Evolutionary conservation across 345 rosid genomes (phyloP), one percentile per base, ranked within the genome.

Genomic region (Gossypium thurberi): DNA sequence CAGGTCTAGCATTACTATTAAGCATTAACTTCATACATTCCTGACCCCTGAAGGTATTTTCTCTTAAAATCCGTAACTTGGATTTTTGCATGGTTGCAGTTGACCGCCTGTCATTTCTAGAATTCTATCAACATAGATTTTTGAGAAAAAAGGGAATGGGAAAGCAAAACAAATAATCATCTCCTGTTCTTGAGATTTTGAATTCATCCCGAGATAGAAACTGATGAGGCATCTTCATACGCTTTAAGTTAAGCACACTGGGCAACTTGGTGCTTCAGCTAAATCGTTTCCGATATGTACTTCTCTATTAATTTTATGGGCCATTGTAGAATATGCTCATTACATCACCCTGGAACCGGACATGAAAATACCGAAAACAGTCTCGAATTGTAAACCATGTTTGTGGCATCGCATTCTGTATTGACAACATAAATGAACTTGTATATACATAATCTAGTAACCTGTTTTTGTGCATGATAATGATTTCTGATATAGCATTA

Each of bases 51-150:
- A 52, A 18, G 12, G 1, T 4, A 4, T 50, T 14, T 73, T 9
- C 23, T 48, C 25, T 14, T 33, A 23, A 70, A 53, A 70, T n/a
- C 26, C 14, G 2, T 68, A 37, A 53, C 28, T 4, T 51, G 71
- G 20, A 12, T 75, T 52, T 25, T 15, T 65, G 50, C 18, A 51
- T 43, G 81, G 56, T 55, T 76, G 78, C 85, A 85, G 87, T 40
- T 69, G 77, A 76, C 0, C 84, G 84, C 51, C 69, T 87, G 65
- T 87, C 90, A 23, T 83, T 83, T 20, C 77, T 83, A 33, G 87
- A 87, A 55, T 87, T 87, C 77, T 78, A 75, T 81, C 74, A 72
- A 8, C 87, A 85, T 52, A 75, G 70, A 37, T 87, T 83, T 80
- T 65, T 90, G 62, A 79, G 79, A 72, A 71, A 67, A 62, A 53